A percentile compares a stretch with the other conserved stretches of the same genome.
These are phyloP conservation scores for Globisporangium splendens DNA, from an alignment of 352 stramenopile species.

Conservation along the genomic window DNA sequence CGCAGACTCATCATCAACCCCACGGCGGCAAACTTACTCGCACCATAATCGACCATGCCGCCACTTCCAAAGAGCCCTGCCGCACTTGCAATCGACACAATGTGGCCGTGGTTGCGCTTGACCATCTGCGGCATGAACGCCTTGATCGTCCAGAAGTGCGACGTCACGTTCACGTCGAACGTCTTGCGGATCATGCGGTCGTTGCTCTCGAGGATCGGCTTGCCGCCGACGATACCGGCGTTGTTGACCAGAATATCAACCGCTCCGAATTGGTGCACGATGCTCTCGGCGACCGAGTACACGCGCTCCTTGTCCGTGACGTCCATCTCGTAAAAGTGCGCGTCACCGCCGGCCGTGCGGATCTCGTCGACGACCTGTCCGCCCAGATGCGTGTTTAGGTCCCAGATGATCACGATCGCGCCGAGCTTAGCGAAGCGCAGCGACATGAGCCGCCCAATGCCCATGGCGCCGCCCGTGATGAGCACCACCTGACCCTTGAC, in stretches of 20 bases:
- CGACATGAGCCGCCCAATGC: slow-evolving; percentile 36
- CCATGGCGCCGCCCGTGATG: slow-evolving; percentile 54
- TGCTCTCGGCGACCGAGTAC: slow-evolving; percentile 17
- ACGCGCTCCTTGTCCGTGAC: slow-evolving; percentile 30
- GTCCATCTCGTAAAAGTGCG: slow-evolving; percentile 31
- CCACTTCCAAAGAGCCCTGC: slow-evolving; percentile 33
- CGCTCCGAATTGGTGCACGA: slow-evolving; percentile 21
- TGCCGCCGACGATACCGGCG: slow-evolving; percentile 43
- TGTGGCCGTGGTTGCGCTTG: slow-evolving; percentile 29
- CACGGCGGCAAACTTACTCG: slow-evolving; percentile 37
- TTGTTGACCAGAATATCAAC: slow-evolving; percentile 56
- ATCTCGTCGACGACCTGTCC: slow-evolving; percentile 30
- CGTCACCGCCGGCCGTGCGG: slow-evolving; percentile 16
- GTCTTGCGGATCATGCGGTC: slow-evolving; percentile 31
- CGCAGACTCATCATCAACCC: slow-evolving; percentile 43
- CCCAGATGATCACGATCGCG: slow-evolving; percentile 37
- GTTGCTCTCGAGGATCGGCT: slow-evolving; percentile 35
- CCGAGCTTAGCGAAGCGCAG: slow-evolving; percentile 34
- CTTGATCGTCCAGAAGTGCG: slow-evolving; percentile 46
- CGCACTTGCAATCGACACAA: slow-evolving; percentile 39
- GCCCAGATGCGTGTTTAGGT: slow-evolving; percentile 28
- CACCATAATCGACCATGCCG: slow-evolving; percentile 41
- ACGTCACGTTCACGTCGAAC: slow-evolving; percentile 38
- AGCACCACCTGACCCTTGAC: slow-evolving; percentile 48
- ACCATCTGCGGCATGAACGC: slow-evolving; percentile 41